Base-by-base conservation (phyloP, 177 flowering plant species). In the Vitis hybrid region DNA sequence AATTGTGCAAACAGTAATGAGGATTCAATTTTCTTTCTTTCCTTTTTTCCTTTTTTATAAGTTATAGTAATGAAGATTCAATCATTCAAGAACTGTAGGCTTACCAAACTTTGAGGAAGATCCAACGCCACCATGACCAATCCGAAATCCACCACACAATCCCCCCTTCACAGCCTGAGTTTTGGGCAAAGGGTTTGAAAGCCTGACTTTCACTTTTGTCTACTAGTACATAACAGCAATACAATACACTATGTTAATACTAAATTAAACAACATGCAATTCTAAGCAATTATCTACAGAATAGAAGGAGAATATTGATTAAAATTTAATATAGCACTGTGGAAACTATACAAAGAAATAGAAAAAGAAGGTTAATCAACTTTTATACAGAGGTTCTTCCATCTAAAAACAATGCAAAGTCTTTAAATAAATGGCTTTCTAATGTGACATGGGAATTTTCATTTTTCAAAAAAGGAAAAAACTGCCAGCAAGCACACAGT, bases 151-250 rank as follows among this genome's bases (percentile, higher is more conserved):
- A 74, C 96, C 96, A 69, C 76, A 73, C 84, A 91, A 81, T 69
- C 92, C 93, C 64, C 93, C 93, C 81, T 89, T 91, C 62, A 91
- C 88, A 56, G 96, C 92, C 71, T 85, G 96, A 70, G 88, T 86
- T 84, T 87, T 91, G 13, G 96, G 96, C 75, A 79, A 24, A 65
- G 97, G 97, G 81, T 84, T 91, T 69, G 97, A 86, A 66, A 91
- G 91, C 71, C 97, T 83, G 40, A 89, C 94, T 80, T 70, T 84
- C 49, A 88, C 83, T 84, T 78, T 91, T 9, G 69, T 64, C 93
- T 89, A 71, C 52, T 5, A 77, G 64, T 21, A 62, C 16, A 73
- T 56, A 12, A 67, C 52, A 71, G 61, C 2, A 63, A 60, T 48
- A 69, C 3, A 60, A 56, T 54, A 14, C 30, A 65, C 30, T 52